Evolutionary conservation across 2,329 filamentous ascomycete species (phyloP), one percentile per base, ranked within the genome.

Genomic region (Coleophoma crateriformis): DNA sequence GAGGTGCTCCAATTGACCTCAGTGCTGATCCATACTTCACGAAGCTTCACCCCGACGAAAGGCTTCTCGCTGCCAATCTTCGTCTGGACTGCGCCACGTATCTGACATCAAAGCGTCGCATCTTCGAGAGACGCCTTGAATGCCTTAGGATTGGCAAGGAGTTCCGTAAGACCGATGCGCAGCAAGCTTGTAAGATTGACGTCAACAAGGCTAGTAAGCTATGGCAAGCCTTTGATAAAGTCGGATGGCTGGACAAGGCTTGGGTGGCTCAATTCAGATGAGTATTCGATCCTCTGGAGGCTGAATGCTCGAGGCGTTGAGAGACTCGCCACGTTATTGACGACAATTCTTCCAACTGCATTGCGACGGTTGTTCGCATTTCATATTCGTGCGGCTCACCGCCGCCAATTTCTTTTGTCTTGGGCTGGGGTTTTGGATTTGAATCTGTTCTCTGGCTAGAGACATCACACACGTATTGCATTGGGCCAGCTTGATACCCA

Each of bases 131-230:
- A 45, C 82, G 88, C 38, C 78, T 92, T 33, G 80, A 86, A 46
- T 79, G 84, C 2, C 71, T 82, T 35, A 69, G 73, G 49, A 82
- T 81, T 34, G 79, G 79, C 64, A 94, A 95, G 68, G 87, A 91
- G 62, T 96, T 96, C 67, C 85, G 89, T 66, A 96, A 96, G 78
- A 97, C 92, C 1, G 89, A 96, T 65, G 90, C 90, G 5, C 92
- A 97, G 68, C 88, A 95, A 67, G 90, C 89, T n/a, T 95, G 90
- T 78, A 95, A 95, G 74, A 96, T 96, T 56, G 92, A 97, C 62
- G 92, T 97, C 66, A 96, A 96, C 75, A 97, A 96, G 74, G 90
- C 91, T 3, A 95, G 89, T 57, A 92, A 92, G 68, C 76, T 97
- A 43, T 96, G 90, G 88, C 84, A 84, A 35, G 90, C 90, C 6